A percentile compares a stretch with the other conserved stretches of the same genome.
Conservation (phyloP, 352 stramenopile species). For the Hyaloperonospora brassicae region DNA sequence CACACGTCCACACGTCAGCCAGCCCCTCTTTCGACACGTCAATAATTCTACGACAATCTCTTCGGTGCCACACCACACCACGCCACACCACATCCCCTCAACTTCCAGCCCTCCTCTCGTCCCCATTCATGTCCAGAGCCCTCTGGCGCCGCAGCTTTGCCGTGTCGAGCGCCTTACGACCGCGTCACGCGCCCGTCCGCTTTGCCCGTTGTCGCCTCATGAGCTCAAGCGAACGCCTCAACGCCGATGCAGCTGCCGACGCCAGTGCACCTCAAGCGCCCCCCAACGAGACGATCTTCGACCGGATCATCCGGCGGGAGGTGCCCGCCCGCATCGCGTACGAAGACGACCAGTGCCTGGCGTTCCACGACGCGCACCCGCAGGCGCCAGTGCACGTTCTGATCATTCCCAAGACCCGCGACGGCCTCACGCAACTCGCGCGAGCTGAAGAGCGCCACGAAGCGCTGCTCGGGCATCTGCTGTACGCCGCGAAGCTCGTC, state of each 20-base stretch:
- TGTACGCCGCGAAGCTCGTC: conserved; percentile 90
- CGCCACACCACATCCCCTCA: too few species aligned
- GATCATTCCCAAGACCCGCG: conserved; percentile 94
- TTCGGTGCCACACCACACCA: too few species aligned
- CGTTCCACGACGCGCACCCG: conserved; percentile 98
- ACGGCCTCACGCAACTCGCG: conserved; percentile 88
- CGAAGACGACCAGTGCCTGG: conserved; percentile 92
- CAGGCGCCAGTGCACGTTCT: conserved; percentile 94
- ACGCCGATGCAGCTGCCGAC: conserved; percentile 47
- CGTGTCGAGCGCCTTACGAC: conserved; percentile 5
- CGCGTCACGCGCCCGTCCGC: conserved; percentile 8
- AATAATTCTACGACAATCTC: too few species aligned
- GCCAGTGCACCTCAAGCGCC: conserved; percentile 14
- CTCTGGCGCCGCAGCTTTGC: conserved; percentile 13
- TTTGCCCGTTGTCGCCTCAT: conserved; percentile 27
- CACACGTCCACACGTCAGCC: too few species aligned
- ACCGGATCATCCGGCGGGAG: conserved; percentile 93
- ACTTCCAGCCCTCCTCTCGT: too few species aligned
- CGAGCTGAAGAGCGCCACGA: conserved; percentile 90
- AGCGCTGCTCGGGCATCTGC: conserved; percentile 88
- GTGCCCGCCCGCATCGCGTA: conserved; percentile 95
- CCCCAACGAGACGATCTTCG: conserved; percentile 92
- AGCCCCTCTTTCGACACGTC: too few species aligned
- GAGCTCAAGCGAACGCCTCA: conserved; percentile 57
- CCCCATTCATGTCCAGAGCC: too few species aligned